phyloP scores from a whole-genome alignment of 306 rosid species.

The Dicorynia guianensis region DNA sequence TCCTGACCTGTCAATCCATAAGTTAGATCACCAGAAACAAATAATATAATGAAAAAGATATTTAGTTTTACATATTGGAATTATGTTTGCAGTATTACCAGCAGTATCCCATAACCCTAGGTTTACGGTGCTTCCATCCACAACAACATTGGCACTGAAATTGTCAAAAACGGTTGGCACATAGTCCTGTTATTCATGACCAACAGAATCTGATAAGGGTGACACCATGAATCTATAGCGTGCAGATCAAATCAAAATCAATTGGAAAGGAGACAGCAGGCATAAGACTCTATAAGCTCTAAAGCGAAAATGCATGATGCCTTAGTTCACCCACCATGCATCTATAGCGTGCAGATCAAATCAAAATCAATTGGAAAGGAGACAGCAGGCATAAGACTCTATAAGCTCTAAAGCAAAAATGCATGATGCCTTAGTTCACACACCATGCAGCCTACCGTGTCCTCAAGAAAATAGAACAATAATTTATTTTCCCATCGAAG shows the following conservation, averaged over 20 bases:
- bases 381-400: background rate
- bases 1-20: slow-evolving; percentile 72
- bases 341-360: too few relatives aligned
- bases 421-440: background rate
- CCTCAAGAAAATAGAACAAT: background rate
- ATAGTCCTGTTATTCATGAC: slow-evolving; percentile 62
- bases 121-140: slow-evolving; percentile 89
- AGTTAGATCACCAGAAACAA: background rate
- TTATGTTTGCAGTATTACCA: slow-evolving; percentile 51
- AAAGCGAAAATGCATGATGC: background rate
- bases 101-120: slow-evolving; percentile 94
- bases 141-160: slow-evolving; percentile 94
- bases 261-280: slow-evolving; percentile 1
- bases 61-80: background rate
- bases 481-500: background rate
- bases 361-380: slow-evolving; percentile 6
- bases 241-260: slow-evolving; percentile 1
- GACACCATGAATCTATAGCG: background rate
- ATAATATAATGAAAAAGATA: background rate
- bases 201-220: background rate
- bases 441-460: background rate
- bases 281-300: background rate
- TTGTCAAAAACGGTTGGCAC: slow-evolving; percentile 94
- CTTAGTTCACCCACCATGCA: background rate
- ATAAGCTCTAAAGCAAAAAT: background rate